Base-by-base conservation (phyloP, 2,329 filamentous ascomycete genomes). In the Fusarium robinianum region DNA sequence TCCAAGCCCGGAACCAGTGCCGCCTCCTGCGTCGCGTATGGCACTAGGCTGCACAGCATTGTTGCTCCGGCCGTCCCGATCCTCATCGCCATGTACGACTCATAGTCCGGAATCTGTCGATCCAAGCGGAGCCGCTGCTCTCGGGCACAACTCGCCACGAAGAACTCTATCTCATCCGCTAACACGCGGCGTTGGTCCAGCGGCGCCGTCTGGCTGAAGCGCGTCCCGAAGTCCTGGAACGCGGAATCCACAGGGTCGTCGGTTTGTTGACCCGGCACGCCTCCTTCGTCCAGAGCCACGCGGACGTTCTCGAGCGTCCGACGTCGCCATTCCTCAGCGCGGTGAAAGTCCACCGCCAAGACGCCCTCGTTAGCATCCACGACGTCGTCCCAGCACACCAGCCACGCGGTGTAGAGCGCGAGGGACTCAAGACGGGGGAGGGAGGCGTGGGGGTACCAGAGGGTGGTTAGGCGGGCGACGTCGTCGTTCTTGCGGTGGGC, bases 361-460 rank as follows among this genome's bases (percentile, higher is more conserved):
- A 61, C 60, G 11, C 54, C 51, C 49, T 64, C 62, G 27, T 57
- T 56, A 11, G 57, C 51, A 38, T 68, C 65, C 8, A 67, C 56
- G 11, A 55, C 55, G 26, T 68, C 65, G 15, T 67, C 64, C 65
- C 65, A 68, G 40, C 62, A 63, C 11, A 68, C 48, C 11, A 67
- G 27, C 65, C 65, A 67, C 22, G 57, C 47, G 12, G 49, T 53
- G 26, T 55, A 65, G 24, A 62, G 36, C 3, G 55, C 51, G 27
- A 67, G 41, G 6, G 51, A 49, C 21, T 58, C 44, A 3, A 65
- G 30, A n/a, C 40, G 42, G 1, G 31, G 22, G 32, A 39, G 48
- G 4, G 26, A 17, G 2, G 62, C 58, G 8, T 51, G 33, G 2
- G 64, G 61, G 22, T 54, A 67, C 44, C 50, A 57, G 18, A 60